A percentile compares a stretch with the other conserved stretches of the same genome.
phyloP scores from a whole-genome alignment of 345 rosid species.

The Draba incana region DNA sequence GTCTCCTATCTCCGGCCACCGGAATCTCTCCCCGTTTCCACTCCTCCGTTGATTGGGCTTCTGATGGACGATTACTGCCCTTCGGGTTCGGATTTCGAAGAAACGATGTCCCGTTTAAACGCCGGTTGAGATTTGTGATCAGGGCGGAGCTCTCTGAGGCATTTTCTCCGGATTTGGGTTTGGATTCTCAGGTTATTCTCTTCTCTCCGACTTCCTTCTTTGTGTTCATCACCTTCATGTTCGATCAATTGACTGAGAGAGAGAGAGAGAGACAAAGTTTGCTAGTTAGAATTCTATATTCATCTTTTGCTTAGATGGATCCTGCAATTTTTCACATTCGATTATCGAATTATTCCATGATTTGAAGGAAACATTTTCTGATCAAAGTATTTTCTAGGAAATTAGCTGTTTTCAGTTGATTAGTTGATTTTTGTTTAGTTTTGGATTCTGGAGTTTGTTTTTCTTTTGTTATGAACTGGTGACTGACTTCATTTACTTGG shows the following conservation, averaged over 20 bases:
- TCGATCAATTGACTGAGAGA: slow-evolving; percentile 34
- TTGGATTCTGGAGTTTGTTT: not conserved
- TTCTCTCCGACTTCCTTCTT: slow-evolving; percentile 6
- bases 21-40: slow-evolving; percentile 43
- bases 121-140: slow-evolving; percentile 52
- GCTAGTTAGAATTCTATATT: slow-evolving; percentile 1
- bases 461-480: slow-evolving; percentile 4
- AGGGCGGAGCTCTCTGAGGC: slow-evolving; percentile 65
- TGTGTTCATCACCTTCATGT: not conserved
- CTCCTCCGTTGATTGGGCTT: slow-evolving; percentile 37
- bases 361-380: not conserved
- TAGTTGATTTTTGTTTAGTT: not conserved
- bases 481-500: slow-evolving; percentile 42
- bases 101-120: slow-evolving; percentile 43
- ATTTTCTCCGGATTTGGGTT: slow-evolving; percentile 57
- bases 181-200: slow-evolving; percentile 73
- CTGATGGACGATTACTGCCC: slow-evolving; percentile 41
- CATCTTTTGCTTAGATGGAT: slow-evolving; percentile 10
- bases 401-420: slow-evolving; percentile 1
- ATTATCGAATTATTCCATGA: not conserved
- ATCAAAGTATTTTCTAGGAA: not conserved
- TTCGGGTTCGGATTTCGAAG: slow-evolving; percentile 41
- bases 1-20: slow-evolving; percentile 51
- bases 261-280: slow-evolving; percentile 7
- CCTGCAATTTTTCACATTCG: slow-evolving; percentile 13